A percentile compares a stretch with the other conserved stretches of the same genome.
phyloP scores from a whole-genome alignment of 2,329 filamentous ascomycete genomes.

The Tolypocladium ophioglossoides region DNA sequence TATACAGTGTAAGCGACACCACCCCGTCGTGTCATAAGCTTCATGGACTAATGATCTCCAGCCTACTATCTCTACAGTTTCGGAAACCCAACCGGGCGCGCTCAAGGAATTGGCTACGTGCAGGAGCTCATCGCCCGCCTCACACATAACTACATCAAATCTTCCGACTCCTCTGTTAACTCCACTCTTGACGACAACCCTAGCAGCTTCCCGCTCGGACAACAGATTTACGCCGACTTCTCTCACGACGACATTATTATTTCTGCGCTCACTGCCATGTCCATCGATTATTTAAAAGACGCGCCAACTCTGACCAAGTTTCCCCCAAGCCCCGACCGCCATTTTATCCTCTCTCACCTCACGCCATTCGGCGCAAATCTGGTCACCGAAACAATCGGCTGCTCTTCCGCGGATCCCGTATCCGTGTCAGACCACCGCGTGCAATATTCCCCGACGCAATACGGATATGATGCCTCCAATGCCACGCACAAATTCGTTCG shows the following conservation, averaged over 20 bases:
- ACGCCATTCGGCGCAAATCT: conserved; percentile 45
- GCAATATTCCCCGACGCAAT: conserved; percentile 29
- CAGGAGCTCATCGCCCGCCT: conserved; percentile 72
- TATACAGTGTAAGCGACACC: conserved; percentile 31
- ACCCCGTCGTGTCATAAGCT: not conserved
- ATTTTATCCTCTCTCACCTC: conserved; percentile 37
- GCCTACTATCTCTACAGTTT: conserved; percentile 70
- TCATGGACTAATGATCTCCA: too few species aligned
- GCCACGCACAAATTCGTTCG: conserved; percentile 35
- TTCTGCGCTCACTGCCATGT: conserved; percentile 27
- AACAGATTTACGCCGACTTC: conserved; percentile 66
- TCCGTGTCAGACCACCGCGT: conserved; percentile 26
- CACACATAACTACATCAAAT: conserved; percentile 57
- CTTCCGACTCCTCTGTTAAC: conserved; percentile 48
- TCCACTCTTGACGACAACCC: conserved; percentile 54
- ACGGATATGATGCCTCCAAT: conserved; percentile 31
- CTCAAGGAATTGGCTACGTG: conserved; percentile 68
- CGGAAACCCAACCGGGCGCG: conserved; percentile 63
- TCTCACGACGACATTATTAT: conserved; percentile 76
- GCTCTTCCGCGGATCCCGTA: conserved; percentile 26
- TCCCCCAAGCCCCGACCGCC: conserved; percentile 30
- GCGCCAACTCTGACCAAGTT: conserved; percentile 29
- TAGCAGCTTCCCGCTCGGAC: conserved; percentile 56
- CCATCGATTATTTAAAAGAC: conserved; percentile 42
- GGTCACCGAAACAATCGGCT: conserved; percentile 45